Conservation (phyloP, 176 grass and related monocot genomes). For the Oryza nivara region DNA sequence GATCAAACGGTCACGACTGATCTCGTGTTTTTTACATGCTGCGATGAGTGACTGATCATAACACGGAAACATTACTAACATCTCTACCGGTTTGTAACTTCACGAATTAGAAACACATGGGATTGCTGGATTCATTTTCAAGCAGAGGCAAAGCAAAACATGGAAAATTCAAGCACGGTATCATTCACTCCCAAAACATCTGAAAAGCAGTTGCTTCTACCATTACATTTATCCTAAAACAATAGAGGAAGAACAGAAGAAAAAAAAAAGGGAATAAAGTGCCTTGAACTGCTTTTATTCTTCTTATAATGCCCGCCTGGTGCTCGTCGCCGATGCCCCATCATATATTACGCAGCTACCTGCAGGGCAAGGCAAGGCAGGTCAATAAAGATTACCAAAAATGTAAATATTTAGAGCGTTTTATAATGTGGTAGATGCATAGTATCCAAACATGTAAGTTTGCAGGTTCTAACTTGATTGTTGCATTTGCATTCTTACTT, state of each 20-base stretch:
- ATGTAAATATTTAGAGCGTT: not conserved
- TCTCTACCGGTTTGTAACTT: not conserved
- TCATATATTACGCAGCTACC: not conserved
- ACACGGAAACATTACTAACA: not conserved
- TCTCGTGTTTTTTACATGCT: no score
- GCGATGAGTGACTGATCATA: no score
- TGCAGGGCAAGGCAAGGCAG: constrained; percentile 19
- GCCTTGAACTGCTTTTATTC: constrained; percentile 53
- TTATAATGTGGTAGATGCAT: not conserved
- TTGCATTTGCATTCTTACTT: constrained; percentile 9
- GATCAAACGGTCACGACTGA: no score
- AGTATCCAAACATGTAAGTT: not conserved
- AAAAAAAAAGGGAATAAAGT: not conserved
- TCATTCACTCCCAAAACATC: constrained; percentile 16
- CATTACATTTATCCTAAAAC: constrained; percentile 19
- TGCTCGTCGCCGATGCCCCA: not conserved
- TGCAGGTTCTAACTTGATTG: constrained; percentile 15
- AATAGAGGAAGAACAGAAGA: not conserved
- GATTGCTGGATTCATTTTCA: not conserved
- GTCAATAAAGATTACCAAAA: not conserved
- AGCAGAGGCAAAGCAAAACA: not conserved
- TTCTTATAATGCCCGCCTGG: constrained; percentile 24
- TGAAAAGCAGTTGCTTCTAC: constrained; percentile 15
- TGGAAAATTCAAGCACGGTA: constrained; percentile 15
- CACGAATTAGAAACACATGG: not conserved